A percentile compares a stretch with the other conserved stretches of the same genome.
Conservation (phyloP, 2,329 filamentous ascomycete species). For the Tolypocladium tundrense region DNA sequence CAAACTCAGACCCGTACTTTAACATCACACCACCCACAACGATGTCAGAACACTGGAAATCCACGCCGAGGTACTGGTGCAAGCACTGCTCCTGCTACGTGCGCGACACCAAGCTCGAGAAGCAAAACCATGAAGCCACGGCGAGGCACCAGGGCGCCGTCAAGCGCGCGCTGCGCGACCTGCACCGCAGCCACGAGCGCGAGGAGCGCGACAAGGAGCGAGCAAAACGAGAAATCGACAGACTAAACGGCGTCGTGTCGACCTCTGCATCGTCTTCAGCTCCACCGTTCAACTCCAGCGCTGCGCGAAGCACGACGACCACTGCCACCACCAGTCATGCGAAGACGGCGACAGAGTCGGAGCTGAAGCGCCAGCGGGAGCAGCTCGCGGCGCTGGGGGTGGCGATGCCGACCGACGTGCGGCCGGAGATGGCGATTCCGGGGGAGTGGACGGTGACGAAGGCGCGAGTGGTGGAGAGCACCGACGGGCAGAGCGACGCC, state of each 20-base stretch:
- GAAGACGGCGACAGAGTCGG: conserved; percentile 32
- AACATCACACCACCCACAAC: background rate
- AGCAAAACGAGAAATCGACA: conserved; percentile 74
- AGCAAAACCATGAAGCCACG: conserved; percentile 79
- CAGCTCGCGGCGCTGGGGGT: conserved; percentile 85
- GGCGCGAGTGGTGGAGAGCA: conserved; percentile 45
- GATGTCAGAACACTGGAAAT: conserved; percentile 98
- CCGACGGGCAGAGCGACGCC: conserved; percentile 27
- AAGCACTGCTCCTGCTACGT: conserved; percentile 90
- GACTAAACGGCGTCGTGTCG: conserved; percentile 68
- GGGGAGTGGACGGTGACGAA: conserved; percentile 77
- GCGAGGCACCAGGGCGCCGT: conserved; percentile 75
- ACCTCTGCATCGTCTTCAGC: conserved; percentile 18
- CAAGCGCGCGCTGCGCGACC: conserved; percentile 79
- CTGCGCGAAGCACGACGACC: background rate
- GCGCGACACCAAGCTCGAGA: conserved; percentile 85
- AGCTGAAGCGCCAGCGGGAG: conserved; percentile 74
- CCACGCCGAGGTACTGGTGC: conserved; percentile 95
- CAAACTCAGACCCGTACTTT: too few relatives aligned
- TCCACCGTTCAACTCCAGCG: conserved; percentile 4
- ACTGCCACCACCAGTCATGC: background rate
- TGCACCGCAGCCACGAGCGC: conserved; percentile 76
- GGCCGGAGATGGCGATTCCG: conserved; percentile 73
- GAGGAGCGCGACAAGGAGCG: conserved; percentile 72
- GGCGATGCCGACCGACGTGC: conserved; percentile 66